Base-by-base conservation (phyloP, 139 green algal species). In the Coccomyxa sp. region DNA sequence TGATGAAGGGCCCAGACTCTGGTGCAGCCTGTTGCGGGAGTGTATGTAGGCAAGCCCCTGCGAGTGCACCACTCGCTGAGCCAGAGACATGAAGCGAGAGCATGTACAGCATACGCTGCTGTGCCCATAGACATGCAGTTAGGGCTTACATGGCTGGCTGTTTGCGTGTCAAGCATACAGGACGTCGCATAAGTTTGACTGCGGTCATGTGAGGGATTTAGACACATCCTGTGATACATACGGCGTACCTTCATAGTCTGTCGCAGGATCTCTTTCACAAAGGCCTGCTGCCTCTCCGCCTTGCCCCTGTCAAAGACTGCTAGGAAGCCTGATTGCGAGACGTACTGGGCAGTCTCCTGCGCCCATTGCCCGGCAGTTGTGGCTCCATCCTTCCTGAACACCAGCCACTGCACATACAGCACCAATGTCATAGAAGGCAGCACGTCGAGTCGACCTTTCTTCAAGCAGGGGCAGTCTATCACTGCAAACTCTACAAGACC, bases 1-100 rank as follows among this genome's bases (percentile, higher is more conserved):
- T 31, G 83, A 90, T 22, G 74, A 44, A 5, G 87, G 86, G 0
- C 86, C 86, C 18, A 91, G 58, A 71, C 82, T 88, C 39, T 85
- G 78, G 69, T 90, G 84, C 50, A 85, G 54, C 22, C 79, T 73
- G 14, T 72, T 27, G 39, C 72, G 74, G 36, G 44, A 40, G 79
- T 91, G 87, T 86, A 91, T 90, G 73, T 77, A 88, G 3, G 80
- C 75, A n/a, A 91, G 68, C 0, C 86, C 87, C 71, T 77, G 79
- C 54, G n/a, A 71, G 1, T 76, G 68, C 50, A 64, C 4, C 22
- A 39, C 70, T 71, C 12, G 79, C 31, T 33, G 70, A n/a, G n/a
- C n/a, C n/a, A n/a, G n/a, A n/a, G n/a, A n/a, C n/a, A n/a, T n/a
- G n/a, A n/a, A 27, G 27, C 35, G 31, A 10, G 24, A n/a, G 70